Conservation (phyloP, 768 basidiomycete genomes). For the Pulveroboletus sp. region DNA sequence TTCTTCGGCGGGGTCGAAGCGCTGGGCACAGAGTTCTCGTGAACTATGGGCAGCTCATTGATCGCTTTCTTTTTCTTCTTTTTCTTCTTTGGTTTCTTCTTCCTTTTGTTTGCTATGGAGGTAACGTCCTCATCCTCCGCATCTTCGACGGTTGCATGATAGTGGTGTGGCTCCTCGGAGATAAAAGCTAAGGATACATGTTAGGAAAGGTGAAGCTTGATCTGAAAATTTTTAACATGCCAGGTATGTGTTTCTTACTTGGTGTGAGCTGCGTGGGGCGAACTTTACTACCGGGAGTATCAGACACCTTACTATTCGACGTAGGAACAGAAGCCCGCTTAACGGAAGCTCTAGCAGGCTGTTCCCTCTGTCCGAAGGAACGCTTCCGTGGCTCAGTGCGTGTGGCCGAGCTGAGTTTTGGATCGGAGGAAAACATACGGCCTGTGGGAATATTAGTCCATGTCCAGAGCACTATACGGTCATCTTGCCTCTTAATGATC, state of each 20-base stretch:
- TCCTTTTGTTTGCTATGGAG: constrained; percentile 45
- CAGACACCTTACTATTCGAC: constrained; percentile 5
- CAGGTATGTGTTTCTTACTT: constrained; percentile 9
- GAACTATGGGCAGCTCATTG: constrained; percentile 18
- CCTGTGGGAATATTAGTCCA: constrained; percentile 37
- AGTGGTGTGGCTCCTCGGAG: constrained; percentile 32
- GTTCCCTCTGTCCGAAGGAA: constrained; percentile 19
- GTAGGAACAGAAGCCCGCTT: constrained; percentile 7
- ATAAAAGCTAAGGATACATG: constrained; percentile 6
- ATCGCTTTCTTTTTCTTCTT: constrained; percentile 59
- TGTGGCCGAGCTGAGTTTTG: constrained; percentile 39
- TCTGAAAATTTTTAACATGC: constrained; percentile 5
- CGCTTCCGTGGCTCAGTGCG: constrained; percentile 33
- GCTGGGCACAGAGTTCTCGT: constrained; percentile 14
- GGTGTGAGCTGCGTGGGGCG: constrained; percentile 4
- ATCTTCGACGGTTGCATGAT: constrained; percentile 57
- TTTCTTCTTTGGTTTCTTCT: constrained; percentile 63
- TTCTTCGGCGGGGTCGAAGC: constrained; percentile 19
- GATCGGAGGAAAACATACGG: constrained; percentile 53
- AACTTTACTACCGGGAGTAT: constrained; percentile 7
- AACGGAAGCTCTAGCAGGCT: constrained; percentile 7
- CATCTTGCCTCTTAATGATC: constrained; percentile 61
- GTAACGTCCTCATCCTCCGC: constrained; percentile 55
- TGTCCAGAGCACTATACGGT: background rate
- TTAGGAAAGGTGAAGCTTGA: background rate